These are phyloP conservation scores for Nicotiana tomentosiformis DNA, from an alignment of 257 asterid genomes.

Conservation along the genomic window DNA sequence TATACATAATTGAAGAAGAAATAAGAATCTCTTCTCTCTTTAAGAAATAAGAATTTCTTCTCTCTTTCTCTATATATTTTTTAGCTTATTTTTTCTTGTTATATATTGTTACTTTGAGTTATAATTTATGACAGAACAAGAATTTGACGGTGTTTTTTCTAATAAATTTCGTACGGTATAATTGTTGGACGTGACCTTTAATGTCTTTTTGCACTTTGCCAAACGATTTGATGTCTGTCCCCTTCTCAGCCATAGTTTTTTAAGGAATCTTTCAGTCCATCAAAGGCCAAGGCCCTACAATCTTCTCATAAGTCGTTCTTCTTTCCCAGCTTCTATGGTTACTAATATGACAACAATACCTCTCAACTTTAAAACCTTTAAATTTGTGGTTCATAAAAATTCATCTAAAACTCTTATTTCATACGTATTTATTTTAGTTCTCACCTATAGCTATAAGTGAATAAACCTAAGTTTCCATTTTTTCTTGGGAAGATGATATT, in stretches of 20 bases:
- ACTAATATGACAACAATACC: background rate
- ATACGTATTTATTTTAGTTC: background rate
- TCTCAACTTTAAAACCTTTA: background rate
- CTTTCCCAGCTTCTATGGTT: background rate
- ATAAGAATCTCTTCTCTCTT: too few relatives aligned
- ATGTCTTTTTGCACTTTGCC: background rate
- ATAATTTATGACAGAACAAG: too few relatives aligned
- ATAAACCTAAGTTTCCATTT: too few relatives aligned
- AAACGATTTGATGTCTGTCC: constrained; percentile 2
- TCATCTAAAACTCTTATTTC: background rate
- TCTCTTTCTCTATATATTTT: too few relatives aligned
- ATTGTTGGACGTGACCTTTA: background rate
- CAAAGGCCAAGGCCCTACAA: background rate
- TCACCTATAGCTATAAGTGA: background rate
- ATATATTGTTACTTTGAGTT: too few relatives aligned
- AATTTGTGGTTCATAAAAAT: background rate
- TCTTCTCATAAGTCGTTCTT: background rate
- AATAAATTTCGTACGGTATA: too few relatives aligned
- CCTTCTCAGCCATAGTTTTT: background rate
- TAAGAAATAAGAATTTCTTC: too few relatives aligned
- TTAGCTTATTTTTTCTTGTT: too few relatives aligned
- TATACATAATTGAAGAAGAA: too few relatives aligned
- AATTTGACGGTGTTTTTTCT: too few relatives aligned
- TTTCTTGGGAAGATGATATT: too few relatives aligned
- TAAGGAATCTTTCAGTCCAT: background rate